Percentiles rank a stretch among this genome's conserved stretches.
Evolutionary conservation across 176 grass and related monocot species (phyloP).

Genomic region (Carex cristatella): DNA sequence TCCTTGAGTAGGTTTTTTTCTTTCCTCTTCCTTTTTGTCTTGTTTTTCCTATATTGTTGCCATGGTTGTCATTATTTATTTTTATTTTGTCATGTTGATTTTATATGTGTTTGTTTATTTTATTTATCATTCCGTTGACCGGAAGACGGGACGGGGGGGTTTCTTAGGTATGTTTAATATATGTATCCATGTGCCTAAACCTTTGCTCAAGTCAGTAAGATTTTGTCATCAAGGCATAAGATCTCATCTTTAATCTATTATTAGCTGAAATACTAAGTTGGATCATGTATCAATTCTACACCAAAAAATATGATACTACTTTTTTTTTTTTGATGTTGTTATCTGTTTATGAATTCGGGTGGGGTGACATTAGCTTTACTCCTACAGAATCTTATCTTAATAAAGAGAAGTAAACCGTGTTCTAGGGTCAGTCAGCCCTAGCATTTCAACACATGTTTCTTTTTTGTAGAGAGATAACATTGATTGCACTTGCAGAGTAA

Average conservation of each 20-base stretch:
- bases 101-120: neutral
- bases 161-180: neutral
- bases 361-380: neutral
- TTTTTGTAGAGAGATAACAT: conserved; percentile 15
- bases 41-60: neutral
- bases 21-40: neutral
- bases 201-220: neutral
- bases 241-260: neutral
- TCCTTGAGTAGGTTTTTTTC: neutral
- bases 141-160: neutral
- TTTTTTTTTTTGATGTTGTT: neutral
- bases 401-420: conserved; percentile 30
- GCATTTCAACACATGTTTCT: conserved; percentile 29
- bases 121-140: neutral
- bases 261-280: conserved; percentile 1
- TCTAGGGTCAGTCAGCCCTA: conserved; percentile 31
- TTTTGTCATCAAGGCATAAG: neutral
- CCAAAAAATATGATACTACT: neutral
- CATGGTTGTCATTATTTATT: neutral
- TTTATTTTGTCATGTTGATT: neutral
- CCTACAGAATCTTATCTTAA: conserved; percentile 14
- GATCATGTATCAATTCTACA: neutral
- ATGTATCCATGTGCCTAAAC: neutral
- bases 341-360: neutral
- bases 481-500: conserved; percentile 40